Percentiles rank a stretch among this genome's conserved stretches.
Evolutionary conservation across 129 eudicot genomes (phyloP).

Genomic region (Lactuca saligna): DNA sequence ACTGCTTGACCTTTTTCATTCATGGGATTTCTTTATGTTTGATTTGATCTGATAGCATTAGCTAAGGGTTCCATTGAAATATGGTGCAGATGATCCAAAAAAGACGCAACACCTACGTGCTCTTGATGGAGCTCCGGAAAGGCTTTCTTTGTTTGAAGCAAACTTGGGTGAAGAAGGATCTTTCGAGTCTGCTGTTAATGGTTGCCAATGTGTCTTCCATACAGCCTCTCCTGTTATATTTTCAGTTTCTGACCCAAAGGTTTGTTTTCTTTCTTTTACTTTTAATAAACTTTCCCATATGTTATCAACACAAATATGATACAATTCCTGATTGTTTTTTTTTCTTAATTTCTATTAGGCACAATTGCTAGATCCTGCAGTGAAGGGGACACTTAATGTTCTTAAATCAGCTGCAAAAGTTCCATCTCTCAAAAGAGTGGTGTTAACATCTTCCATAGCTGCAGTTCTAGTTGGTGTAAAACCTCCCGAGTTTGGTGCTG

Average conservation of each 20-base stretch:
- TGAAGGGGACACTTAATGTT: slow-evolving; percentile 61
- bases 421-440: slow-evolving; percentile 45
- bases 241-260: slow-evolving; percentile 45
- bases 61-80: neutral
- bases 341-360: slow-evolving; percentile 30
- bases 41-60: neutral
- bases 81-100: slow-evolving; percentile 21
- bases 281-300: neutral
- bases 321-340: neutral
- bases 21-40: neutral
- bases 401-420: slow-evolving; percentile 47
- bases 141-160: slow-evolving; percentile 16
- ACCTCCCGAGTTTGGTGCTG: slow-evolving; percentile 27
- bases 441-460: slow-evolving; percentile 54
- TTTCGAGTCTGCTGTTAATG: slow-evolving; percentile 18
- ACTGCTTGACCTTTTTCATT: neutral
- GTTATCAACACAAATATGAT: too few species aligned
- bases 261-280: neutral
- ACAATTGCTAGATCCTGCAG: slow-evolving; percentile 49
- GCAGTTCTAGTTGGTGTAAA: slow-evolving; percentile 30
- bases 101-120: slow-evolving; percentile 16
- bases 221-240: slow-evolving; percentile 42
- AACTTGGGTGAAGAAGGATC: neutral
- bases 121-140: slow-evolving; percentile 22
- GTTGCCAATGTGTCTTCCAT: slow-evolving; percentile 49